Evolutionary conservation across 1,284 basidiomycete species (phyloP).

Genomic region (Sphagnurus paluster): DNA sequence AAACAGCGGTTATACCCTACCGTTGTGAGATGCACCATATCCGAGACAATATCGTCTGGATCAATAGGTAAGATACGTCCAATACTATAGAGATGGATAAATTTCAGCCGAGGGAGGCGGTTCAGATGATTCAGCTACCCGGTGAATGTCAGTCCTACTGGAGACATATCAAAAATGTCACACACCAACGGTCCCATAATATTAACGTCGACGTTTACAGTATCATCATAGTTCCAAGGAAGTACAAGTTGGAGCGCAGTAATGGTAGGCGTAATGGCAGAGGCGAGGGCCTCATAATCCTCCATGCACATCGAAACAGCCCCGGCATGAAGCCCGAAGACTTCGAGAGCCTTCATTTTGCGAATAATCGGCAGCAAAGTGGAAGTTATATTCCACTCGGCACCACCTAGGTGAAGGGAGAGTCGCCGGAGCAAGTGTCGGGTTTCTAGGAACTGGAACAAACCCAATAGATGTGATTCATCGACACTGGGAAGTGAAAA

Average conservation of each 20-base stretch:
- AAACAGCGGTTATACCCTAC: constrained; percentile 37
- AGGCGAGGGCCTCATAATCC: constrained; percentile 21
- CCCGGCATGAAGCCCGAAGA: constrained; percentile 36
- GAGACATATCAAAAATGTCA: neutral
- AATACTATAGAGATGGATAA: constrained; percentile 36
- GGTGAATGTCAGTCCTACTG: neutral
- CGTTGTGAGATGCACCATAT: constrained; percentile 29
- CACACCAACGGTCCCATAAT: constrained; percentile 27
- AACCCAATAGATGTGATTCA: constrained; percentile 17
- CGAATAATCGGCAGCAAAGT: constrained; percentile 23
- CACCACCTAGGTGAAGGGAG: constrained; percentile 29
- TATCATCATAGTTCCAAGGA: constrained; percentile 9
- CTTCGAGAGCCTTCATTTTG: constrained; percentile 26
- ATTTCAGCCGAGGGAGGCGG: constrained; percentile 28
- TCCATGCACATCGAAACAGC: constrained; percentile 18
- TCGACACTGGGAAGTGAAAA: constrained; percentile 13
- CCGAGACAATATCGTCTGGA: constrained; percentile 32
- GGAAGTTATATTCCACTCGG: constrained; percentile 18
- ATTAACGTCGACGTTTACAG: constrained; percentile 6
- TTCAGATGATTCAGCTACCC: constrained; percentile 30
- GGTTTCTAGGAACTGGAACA: constrained; percentile 27
- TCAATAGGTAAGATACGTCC: constrained; percentile 29
- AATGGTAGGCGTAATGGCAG: constrained; percentile 24
- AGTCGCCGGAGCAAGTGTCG: constrained; percentile 25
- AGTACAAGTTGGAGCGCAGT: constrained; percentile 29